phyloP scores from a whole-genome alignment of 495 filamentous ascomycete genomes.

The Chaetomidium leptoderma region DNA sequence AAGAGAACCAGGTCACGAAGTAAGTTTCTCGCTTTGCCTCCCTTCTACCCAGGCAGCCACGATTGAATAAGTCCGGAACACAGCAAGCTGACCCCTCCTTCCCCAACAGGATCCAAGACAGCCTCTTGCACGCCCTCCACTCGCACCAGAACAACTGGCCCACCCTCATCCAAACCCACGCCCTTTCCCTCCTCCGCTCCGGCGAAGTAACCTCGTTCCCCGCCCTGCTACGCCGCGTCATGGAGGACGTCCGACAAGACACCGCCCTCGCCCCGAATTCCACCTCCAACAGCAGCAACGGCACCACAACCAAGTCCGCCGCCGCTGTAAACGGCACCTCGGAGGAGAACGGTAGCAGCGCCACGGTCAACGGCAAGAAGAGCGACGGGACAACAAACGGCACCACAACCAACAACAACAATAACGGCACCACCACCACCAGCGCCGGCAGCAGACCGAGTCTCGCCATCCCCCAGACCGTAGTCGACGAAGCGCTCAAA shows the following conservation, averaged over 20 bases:
- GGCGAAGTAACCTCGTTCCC: slow-evolving; percentile 52
- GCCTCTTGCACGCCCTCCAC: slow-evolving; percentile 51
- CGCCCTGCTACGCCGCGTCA: slow-evolving; percentile 47
- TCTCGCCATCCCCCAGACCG: slow-evolving; percentile 47
- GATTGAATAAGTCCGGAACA: background rate
- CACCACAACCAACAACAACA: slow-evolving; percentile 5
- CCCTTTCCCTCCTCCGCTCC: slow-evolving; percentile 49
- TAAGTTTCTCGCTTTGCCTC: slow-evolving; percentile 23
- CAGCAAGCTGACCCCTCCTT: slow-evolving; percentile 10
- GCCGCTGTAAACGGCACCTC: background rate
- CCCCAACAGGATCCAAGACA: slow-evolving; percentile 51
- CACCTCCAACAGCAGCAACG: too few species aligned
- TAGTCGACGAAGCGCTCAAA: slow-evolving; percentile 51
- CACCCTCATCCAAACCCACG: slow-evolving; percentile 47
- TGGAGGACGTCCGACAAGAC: slow-evolving; percentile 52
- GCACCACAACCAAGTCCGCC: slow-evolving; percentile 23
- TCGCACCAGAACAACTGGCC: slow-evolving; percentile 52
- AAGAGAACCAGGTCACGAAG: slow-evolving; percentile 49
- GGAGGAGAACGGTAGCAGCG: slow-evolving; percentile 5
- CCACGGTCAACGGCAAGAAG: slow-evolving; percentile 21
- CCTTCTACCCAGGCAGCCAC: background rate
- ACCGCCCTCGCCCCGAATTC: slow-evolving; percentile 32
- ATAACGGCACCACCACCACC: slow-evolving; percentile 4
- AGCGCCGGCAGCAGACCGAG: slow-evolving; percentile 16
- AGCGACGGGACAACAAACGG: slow-evolving; percentile 14